Evolutionary conservation across 768 basidiomycete genomes (phyloP).

Genomic region (Suillus americanus): DNA sequence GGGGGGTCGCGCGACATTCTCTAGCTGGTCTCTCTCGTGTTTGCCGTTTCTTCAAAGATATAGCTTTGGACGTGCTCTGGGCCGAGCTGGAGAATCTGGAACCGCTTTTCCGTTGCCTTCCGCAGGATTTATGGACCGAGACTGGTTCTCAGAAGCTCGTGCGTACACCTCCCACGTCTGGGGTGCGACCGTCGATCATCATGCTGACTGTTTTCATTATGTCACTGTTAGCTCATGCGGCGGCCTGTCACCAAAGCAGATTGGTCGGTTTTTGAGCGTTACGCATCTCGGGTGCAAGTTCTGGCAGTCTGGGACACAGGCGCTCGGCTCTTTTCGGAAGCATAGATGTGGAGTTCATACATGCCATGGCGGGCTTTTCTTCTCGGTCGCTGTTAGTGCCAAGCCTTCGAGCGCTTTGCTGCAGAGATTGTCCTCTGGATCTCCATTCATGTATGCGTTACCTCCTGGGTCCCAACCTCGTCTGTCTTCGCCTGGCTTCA

Average conservation of each 20-base stretch:
- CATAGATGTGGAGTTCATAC: neutral
- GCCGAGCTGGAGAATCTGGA: conserved; percentile 11
- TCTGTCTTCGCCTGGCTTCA: neutral
- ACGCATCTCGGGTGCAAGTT: neutral
- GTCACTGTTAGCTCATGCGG: neutral
- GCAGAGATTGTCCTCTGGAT: neutral
- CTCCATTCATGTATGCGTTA: neutral
- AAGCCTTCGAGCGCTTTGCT: neutral
- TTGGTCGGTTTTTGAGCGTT: neutral
- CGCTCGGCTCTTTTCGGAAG: neutral
- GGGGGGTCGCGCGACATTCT: neutral
- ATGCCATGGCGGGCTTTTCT: neutral
- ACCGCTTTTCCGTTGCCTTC: conserved; percentile 17
- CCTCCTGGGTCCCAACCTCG: neutral
- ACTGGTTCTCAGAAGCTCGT: neutral
- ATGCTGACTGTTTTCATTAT: neutral
- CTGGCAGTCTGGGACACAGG: neutral
- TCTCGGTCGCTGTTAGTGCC: neutral
- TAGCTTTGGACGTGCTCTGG: conserved; percentile 18
- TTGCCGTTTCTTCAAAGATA: conserved; percentile 16
- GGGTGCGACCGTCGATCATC: neutral
- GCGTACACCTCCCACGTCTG: neutral
- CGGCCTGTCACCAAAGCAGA: neutral
- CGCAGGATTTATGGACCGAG: neutral
- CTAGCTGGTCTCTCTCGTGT: neutral